phyloP scores from a whole-genome alignment of 495 filamentous ascomycete species.

The Podospora bellae-mahoneyi region DNA sequence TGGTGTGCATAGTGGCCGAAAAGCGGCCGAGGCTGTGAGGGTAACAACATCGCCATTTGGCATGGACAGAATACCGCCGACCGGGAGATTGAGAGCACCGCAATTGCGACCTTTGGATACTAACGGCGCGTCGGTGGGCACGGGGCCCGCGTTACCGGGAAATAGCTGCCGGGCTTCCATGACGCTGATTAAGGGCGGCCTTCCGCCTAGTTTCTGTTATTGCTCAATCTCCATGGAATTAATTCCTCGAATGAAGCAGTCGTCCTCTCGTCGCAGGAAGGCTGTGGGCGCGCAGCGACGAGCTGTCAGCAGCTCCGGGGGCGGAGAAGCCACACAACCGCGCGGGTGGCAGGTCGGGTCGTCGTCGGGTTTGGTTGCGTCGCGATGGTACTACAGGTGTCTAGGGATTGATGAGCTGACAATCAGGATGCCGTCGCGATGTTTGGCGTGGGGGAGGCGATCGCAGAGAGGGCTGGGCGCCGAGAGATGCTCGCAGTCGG shows the following conservation, averaged over 20 bases:
- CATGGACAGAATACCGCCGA: conserved; percentile 58
- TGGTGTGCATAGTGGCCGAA: conserved; percentile 59
- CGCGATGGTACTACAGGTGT: neutral
- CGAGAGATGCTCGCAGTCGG: conserved; percentile 31
- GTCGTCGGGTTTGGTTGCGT: neutral
- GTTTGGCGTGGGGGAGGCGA: conserved; percentile 29
- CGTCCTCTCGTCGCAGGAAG: neutral
- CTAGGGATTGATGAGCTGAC: neutral
- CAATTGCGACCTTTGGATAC: conserved; percentile 27
- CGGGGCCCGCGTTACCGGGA: conserved; percentile 12
- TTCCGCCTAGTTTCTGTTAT: conserved; percentile 30
- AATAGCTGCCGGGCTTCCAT: conserved; percentile 30
- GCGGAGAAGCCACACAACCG: neutral
- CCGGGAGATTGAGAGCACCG: conserved; percentile 52
- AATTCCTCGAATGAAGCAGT: neutral
- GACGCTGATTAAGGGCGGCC: conserved; percentile 25
- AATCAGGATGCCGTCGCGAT: conserved; percentile 21
- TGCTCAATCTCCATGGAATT: conserved; percentile 35
- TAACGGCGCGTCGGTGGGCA: conserved; percentile 16
- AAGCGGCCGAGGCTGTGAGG: conserved; percentile 59
- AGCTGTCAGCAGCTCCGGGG: neutral
- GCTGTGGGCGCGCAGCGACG: conserved; percentile 13
- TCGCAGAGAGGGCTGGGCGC: conserved; percentile 34
- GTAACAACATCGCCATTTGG: conserved; percentile 56
- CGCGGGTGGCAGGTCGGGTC: neutral